phyloP scores from a whole-genome alignment of 202 grass and related monocot genomes.

The Digitaria exilis region DNA sequence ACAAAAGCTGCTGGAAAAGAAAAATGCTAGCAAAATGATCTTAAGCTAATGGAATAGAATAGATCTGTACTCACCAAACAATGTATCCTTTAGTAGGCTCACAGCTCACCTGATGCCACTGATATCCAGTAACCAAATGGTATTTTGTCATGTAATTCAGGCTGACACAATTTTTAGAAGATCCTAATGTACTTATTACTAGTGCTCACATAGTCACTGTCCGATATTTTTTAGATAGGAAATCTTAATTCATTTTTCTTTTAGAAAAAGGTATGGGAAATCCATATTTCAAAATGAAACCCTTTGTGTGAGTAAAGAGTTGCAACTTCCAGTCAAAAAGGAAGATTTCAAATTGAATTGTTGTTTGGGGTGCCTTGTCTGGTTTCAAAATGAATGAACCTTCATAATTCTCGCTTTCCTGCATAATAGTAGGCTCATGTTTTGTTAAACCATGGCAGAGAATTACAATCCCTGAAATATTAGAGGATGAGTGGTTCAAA shows the following conservation, averaged over 20 bases:
- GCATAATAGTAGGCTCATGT: constrained; percentile 17
- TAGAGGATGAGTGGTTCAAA: constrained; percentile 82
- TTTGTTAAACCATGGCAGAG: constrained; percentile 47
- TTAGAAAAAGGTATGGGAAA: not conserved
- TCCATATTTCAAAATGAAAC: not conserved
- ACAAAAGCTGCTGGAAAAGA: constrained; percentile 32
- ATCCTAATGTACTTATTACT: constrained; percentile 17
- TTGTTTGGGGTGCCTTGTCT: not conserved
- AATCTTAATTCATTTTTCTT: not conserved
- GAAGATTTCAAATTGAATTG: not conserved
- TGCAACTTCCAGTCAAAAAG: not conserved
- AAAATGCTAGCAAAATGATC: not conserved
- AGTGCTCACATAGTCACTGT: not conserved
- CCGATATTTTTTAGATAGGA: not conserved
- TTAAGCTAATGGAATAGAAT: constrained; percentile 13
- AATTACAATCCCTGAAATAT: constrained; percentile 75
- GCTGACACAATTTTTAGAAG: not conserved
- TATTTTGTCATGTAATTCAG: not conserved
- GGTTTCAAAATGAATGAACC: not conserved
- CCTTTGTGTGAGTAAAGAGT: not conserved
- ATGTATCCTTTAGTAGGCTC: not conserved
- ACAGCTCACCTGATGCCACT: not conserved
- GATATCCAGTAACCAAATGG: constrained; percentile 3
- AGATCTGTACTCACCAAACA: not conserved
- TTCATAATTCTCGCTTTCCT: constrained; percentile 13